Evolutionary conservation across 1,284 basidiomycete genomes (phyloP), one percentile per base, ranked within the genome.

Genomic region (Malassezia yamatoensis): DNA sequence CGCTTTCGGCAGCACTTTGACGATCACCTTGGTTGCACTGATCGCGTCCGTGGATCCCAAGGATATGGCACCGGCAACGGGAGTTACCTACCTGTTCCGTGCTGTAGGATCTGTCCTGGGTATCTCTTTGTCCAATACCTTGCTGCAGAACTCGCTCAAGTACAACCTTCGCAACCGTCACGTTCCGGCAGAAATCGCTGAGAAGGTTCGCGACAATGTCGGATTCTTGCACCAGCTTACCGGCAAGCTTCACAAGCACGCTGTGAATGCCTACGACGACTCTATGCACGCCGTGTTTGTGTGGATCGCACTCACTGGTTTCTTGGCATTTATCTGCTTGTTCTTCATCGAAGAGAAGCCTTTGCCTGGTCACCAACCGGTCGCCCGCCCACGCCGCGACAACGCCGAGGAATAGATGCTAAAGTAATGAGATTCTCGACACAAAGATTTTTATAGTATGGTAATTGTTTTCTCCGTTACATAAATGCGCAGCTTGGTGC

Each of bases 31-130:
- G 20, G 68, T 75, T n/a, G 73, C 71, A 20, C 61, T 74, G 29
- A 73, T 76, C 53, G 69, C 72, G 7, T 75, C 75, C 16, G 66
- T 76, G 34, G 71, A 74, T 35, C 75, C 75, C 32, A 64, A 62
- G 50, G 70, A 70, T 45, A 70, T 75, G 75, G 72, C 73, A 2
- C 71, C 75, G 34, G 70, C 71, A 2, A 75, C 74, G 12, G 74
- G 74, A 42, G 69, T 70, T 43, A 72, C 72, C 12, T 76, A 76
- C 59, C 68, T 76, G 43, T 76, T 76, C 74, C 68, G 76, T 46
- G 75, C 75, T 5, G 75, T 70, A 12, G 76, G 76, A 37, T 72
- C 69, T 20, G 74, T 77, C 16, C 63, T 76, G 32, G 76, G 76
- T 32, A 76, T 77, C 52, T 76, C 76, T 24, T 65, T 76, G 18